A percentile compares a stretch with the other conserved stretches of the same genome.
Evolutionary conservation across 2,329 filamentous ascomycete species (phyloP).

Genomic region (Xylariales sp.): DNA sequence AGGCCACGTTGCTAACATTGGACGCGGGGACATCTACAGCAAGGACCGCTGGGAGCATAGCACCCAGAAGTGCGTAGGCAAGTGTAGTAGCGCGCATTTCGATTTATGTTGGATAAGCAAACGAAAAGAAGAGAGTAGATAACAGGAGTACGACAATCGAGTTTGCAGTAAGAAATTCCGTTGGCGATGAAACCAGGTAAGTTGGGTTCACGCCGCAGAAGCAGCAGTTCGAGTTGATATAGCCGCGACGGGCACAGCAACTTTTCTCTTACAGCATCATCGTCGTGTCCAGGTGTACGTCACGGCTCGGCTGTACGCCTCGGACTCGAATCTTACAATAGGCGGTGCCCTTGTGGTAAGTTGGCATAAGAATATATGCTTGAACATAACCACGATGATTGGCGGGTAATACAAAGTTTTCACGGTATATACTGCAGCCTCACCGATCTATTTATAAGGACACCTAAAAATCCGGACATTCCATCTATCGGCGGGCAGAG

Average conservation of each 20-base stretch:
- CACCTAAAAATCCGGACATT: not conserved
- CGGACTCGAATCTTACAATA: not conserved
- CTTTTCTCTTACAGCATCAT: not conserved
- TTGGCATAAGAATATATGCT: not conserved
- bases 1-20: constrained; percentile 3
- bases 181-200: not conserved
- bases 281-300: constrained; percentile 4
- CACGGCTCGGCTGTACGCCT: not conserved
- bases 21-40: not conserved
- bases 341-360: not conserved
- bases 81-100: constrained; percentile 1
- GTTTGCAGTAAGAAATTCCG: not conserved
- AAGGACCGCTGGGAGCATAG: not conserved
- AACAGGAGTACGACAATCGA: not conserved
- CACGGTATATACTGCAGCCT: not conserved
- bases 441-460: not conserved
- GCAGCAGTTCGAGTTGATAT: not conserved
- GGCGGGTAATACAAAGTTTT: not conserved
- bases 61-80: not conserved
- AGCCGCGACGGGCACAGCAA: not conserved
- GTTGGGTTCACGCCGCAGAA: not conserved
- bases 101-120: not conserved
- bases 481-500: not conserved
- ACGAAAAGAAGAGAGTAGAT: not conserved
- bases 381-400: not conserved